phyloP scores from a whole-genome alignment of 73 alveolate genomes.

The Paramecium tetraurelia region DNA sequence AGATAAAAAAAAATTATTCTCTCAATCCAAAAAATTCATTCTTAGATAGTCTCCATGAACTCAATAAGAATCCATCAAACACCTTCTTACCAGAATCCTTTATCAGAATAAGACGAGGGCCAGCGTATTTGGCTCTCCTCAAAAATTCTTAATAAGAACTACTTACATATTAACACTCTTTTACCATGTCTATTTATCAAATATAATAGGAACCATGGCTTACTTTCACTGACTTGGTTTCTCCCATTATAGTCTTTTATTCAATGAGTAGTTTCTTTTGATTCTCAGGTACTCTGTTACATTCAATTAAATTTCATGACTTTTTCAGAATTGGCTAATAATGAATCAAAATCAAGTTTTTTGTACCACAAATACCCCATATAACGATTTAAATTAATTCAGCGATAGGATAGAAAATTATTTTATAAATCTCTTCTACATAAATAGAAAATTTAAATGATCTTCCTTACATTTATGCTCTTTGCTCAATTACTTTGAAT shows the following conservation, averaged over 20 bases:
- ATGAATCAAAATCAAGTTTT: too few relatives aligned
- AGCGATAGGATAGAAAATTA: slow-evolving; percentile 19
- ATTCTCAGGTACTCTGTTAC: not conserved
- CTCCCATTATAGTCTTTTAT: too few relatives aligned
- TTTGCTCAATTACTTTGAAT: not conserved
- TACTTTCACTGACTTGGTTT: too few relatives aligned
- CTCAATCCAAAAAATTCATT: slow-evolving; percentile 39
- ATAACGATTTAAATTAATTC: not conserved
- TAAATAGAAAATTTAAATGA: not conserved
- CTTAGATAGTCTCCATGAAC: slow-evolving; percentile 13
- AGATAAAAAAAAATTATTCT: not conserved
- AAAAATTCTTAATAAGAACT: not conserved
- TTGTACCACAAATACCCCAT: not conserved
- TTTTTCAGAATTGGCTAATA: too few relatives aligned
- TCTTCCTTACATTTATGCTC: not conserved
- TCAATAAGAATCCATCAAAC: not conserved
- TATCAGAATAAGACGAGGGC: not conserved
- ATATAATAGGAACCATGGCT: not conserved
- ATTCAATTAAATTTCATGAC: too few relatives aligned
- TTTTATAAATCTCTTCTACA: not conserved
- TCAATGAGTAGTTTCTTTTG: not conserved
- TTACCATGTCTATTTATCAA: not conserved
- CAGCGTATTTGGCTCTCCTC: slow-evolving; percentile 8
- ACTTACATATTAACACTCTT: not conserved
- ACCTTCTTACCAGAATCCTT: not conserved